phyloP scores from a whole-genome alignment of 345 rosid species.

The Syzygium grande region DNA sequence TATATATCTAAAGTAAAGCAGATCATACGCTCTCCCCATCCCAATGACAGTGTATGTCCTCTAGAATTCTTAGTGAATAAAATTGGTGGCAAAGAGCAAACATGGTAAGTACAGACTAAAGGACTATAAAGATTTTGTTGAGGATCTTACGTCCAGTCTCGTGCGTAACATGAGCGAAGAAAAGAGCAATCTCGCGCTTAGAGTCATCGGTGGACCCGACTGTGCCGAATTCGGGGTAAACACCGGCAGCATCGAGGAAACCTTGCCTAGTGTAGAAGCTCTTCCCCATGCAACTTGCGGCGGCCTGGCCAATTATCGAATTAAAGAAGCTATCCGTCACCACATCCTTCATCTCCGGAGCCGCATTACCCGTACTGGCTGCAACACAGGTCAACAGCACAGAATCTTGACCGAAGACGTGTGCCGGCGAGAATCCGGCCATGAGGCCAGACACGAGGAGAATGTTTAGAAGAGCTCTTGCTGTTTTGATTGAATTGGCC shows the following conservation, averaged over 20 bases:
- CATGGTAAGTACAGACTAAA: neutral
- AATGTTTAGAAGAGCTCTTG: neutral
- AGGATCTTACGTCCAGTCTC: slow-evolving; percentile 67
- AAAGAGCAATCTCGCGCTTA: slow-evolving; percentile 67
- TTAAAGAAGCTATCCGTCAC: slow-evolving; percentile 46
- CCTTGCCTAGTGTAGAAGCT: slow-evolving; percentile 48
- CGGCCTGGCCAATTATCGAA: slow-evolving; percentile 43
- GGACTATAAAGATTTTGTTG: neutral
- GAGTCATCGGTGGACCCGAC: slow-evolving; percentile 39
- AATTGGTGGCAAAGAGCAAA: neutral
- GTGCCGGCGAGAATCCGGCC: neutral
- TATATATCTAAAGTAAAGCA: neutral
- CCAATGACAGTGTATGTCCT: neutral
- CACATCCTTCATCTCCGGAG: slow-evolving; percentile 8
- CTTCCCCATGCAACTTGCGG: slow-evolving; percentile 41
- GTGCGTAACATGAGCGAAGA: slow-evolving; percentile 78
- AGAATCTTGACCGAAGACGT: slow-evolving; percentile 13
- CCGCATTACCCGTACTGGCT: slow-evolving; percentile 36
- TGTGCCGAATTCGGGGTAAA: slow-evolving; percentile 47
- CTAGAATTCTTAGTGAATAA: neutral
- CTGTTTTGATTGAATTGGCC: neutral
- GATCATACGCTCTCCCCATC: neutral
- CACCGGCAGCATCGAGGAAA: slow-evolving; percentile 40
- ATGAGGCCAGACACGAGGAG: neutral
- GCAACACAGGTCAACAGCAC: slow-evolving; percentile 27